phyloP scores from a whole-genome alignment of 169 alveolate genomes.

The Besnoitia besnoiti region DNA sequence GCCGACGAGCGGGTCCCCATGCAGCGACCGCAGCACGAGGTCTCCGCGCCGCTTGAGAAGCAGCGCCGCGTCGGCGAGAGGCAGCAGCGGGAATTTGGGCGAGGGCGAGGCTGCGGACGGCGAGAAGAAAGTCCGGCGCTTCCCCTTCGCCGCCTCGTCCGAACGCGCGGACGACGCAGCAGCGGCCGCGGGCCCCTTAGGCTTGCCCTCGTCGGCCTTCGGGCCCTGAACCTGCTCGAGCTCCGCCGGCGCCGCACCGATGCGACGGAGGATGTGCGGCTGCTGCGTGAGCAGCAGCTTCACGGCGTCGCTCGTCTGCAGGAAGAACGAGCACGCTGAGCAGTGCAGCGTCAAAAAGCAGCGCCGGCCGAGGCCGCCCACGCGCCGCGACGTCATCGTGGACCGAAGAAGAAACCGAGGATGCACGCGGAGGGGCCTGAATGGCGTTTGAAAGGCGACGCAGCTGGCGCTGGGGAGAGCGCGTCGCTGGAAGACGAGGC shows the following conservation, averaged over 20 bases:
- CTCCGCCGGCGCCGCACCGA: neutral
- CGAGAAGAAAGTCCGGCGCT: neutral
- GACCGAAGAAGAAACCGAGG: neutral
- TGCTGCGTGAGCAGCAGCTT: conserved; percentile 31
- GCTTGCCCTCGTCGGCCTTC: neutral
- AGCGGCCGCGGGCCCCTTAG: neutral
- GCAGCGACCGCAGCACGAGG: conserved; percentile 18
- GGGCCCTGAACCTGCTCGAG: neutral
- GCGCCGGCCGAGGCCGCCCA: conserved; percentile 8
- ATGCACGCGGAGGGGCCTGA: neutral
- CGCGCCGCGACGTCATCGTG: conserved; percentile 14
- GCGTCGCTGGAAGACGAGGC: too few species aligned
- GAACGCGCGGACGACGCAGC: neutral
- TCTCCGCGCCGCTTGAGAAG: neutral
- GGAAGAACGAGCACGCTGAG: conserved; percentile 21
- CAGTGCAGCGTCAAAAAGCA: conserved; percentile 27
- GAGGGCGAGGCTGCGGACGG: neutral
- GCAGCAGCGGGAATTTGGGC: conserved; percentile 36
- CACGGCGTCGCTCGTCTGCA: conserved; percentile 23
- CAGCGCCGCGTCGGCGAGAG: neutral
- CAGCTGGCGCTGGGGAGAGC: too few species aligned
- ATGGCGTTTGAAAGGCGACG: too few species aligned
- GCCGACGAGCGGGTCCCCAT: conserved; percentile 42
- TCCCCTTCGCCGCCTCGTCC: neutral
- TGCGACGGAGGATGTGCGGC: neutral